phyloP scores from a whole-genome alignment of 2,329 filamentous ascomycete species.

The Colletotrichum noveboracense region DNA sequence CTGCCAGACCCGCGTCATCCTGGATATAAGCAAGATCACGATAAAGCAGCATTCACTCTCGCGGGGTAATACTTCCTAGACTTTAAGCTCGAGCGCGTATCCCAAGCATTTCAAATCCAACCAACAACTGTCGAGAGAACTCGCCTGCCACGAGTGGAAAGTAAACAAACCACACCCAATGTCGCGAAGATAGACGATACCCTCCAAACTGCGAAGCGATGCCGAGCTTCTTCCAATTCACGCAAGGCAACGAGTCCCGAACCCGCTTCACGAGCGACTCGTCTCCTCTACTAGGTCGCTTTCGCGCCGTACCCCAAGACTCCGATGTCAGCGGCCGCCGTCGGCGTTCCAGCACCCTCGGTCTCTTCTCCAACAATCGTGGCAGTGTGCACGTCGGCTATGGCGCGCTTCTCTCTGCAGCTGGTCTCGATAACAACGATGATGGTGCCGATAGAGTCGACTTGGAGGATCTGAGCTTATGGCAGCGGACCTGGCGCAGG shows the following conservation, averaged over 20 bases:
- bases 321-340: constrained; percentile 30
- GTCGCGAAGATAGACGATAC: constrained; percentile 6
- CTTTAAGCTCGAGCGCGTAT: neutral
- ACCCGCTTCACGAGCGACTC: constrained; percentile 56
- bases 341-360: constrained; percentile 35
- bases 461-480: constrained; percentile 37
- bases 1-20: neutral
- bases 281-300: constrained; percentile 68
- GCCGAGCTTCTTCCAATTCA: constrained; percentile 72
- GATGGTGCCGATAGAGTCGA: constrained; percentile 33
- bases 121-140: neutral
- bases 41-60: neutral
- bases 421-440: constrained; percentile 39
- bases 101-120: neutral
- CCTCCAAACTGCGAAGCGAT: constrained; percentile 39
- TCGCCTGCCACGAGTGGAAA: neutral
- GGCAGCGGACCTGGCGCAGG: constrained; percentile 37
- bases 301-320: constrained; percentile 64
- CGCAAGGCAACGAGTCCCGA: constrained; percentile 66
- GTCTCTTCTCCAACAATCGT: constrained; percentile 35
- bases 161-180: constrained; percentile 14
- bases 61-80: neutral
- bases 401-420: constrained; percentile 52
- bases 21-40: neutral
- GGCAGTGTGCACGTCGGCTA: constrained; percentile 64